Evolutionary conservation across 2,329 filamentous ascomycete genomes (phyloP).

Genomic region (Aspergillus versicolor): DNA sequence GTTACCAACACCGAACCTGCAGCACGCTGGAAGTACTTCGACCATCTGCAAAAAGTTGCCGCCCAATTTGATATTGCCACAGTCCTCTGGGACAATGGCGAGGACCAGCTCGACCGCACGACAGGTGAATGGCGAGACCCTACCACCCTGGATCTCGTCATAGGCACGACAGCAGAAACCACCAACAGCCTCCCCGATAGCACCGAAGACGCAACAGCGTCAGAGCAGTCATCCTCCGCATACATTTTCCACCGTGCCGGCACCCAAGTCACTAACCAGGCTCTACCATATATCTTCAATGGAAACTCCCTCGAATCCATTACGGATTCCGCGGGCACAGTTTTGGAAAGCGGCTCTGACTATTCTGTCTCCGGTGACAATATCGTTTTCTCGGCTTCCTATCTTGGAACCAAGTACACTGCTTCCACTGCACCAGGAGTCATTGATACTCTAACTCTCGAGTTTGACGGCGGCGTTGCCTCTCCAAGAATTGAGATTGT

Average conservation of each 20-base stretch:
- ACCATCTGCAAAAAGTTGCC: conserved; percentile 52
- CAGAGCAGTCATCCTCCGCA: conserved; percentile 52
- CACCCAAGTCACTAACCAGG: conserved; percentile 42
- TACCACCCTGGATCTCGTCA: conserved; percentile 49
- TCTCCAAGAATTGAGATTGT: conserved; percentile 50
- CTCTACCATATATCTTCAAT: conserved; percentile 54
- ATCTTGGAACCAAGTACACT: conserved; percentile 48
- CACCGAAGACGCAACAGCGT: conserved; percentile 49
- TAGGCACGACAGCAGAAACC: conserved; percentile 44
- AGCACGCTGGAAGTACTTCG: conserved; percentile 59
- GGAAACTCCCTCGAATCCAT: conserved; percentile 52
- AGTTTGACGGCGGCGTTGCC: conserved; percentile 52
- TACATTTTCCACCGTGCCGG: conserved; percentile 57
- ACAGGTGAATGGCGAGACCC: conserved; percentile 53
- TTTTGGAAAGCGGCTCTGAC: conserved; percentile 41
- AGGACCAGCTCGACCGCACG: conserved; percentile 55
- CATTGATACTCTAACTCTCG: conserved; percentile 52
- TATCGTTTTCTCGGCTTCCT: conserved; percentile 50
- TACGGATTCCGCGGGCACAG: conserved; percentile 35
- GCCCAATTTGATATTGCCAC: conserved; percentile 51
- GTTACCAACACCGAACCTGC: conserved; percentile 53
- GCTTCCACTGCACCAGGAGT: conserved; percentile 45
- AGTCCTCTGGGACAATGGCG: conserved; percentile 61
- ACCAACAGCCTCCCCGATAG: conserved; percentile 54
- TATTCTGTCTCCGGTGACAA: conserved; percentile 48